These are phyloP conservation scores for Alternaria gaisen DNA, from an alignment of 2,329 filamentous ascomycete species.

Conservation along the genomic window DNA sequence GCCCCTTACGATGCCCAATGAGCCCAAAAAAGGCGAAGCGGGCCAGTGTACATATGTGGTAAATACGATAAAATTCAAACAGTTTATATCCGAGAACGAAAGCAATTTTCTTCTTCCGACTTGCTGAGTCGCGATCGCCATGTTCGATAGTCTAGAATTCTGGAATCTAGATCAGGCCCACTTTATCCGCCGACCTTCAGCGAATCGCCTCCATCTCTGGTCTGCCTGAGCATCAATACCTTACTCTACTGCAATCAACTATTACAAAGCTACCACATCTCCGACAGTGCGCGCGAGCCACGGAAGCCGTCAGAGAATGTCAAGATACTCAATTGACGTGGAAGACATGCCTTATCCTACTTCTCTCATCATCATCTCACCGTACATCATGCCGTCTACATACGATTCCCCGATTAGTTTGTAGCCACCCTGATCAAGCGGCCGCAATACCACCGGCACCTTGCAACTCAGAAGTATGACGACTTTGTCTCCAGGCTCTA, in stretches of 20 bases:
- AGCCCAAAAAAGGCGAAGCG: neutral
- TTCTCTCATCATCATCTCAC: too few species aligned
- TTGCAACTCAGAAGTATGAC: too few species aligned
- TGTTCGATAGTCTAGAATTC: neutral
- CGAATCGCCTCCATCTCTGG: neutral
- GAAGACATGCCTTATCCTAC: too few species aligned
- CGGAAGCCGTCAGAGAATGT: too few species aligned
- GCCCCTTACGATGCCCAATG: constrained; percentile 15
- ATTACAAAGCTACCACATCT: too few species aligned
- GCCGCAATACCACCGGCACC: too few species aligned
- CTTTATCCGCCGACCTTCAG: neutral
- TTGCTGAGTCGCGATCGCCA: neutral
- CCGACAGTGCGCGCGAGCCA: too few species aligned
- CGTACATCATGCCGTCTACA: too few species aligned
- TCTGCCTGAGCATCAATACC: neutral
- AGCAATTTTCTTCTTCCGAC: neutral
- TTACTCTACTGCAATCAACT: neutral
- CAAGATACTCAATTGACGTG: too few species aligned
- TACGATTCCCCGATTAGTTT: too few species aligned
- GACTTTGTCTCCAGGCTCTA: too few species aligned
- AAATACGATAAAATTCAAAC: neutral
- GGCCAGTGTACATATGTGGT: neutral
- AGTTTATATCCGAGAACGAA: neutral
- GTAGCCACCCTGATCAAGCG: too few species aligned
- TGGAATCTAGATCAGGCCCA: neutral